These are phyloP conservation scores for Hevea brasiliensis DNA, from an alignment of 345 rosid species.

Conservation along the genomic window DNA sequence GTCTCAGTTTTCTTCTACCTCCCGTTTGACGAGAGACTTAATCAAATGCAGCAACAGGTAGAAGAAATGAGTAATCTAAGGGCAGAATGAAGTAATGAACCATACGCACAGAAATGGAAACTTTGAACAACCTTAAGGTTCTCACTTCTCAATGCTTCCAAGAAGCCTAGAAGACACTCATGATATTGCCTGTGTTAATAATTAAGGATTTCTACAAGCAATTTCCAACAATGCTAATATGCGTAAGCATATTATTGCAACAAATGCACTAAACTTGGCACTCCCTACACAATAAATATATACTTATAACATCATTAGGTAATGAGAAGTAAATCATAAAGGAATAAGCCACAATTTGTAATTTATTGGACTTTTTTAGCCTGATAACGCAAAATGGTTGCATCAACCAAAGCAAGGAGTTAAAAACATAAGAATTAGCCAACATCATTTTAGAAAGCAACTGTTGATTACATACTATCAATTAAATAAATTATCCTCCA, in stretches of 20 bases:
- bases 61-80: not conserved
- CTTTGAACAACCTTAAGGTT: not conserved
- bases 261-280: not conserved
- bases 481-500: not conserved
- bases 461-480: not conserved
- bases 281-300: not conserved
- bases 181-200: not conserved
- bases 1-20: not conserved
- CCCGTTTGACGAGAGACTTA: not conserved
- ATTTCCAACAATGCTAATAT: not conserved
- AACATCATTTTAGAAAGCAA: not conserved
- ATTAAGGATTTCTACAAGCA: not conserved
- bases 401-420: not conserved
- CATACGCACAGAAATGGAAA: not conserved
- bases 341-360: not conserved
- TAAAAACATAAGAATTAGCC: not conserved
- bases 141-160: not conserved
- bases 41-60: not conserved
- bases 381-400: not conserved
- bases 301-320: too few species aligned
- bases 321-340: not conserved
- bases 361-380: too few species aligned
- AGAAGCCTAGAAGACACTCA: not conserved
- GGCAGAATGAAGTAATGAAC: not conserved
- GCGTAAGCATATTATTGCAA: not conserved